phyloP scores from a whole-genome alignment of 352 stramenopile species.

The Phytophthora tentaculata region DNA sequence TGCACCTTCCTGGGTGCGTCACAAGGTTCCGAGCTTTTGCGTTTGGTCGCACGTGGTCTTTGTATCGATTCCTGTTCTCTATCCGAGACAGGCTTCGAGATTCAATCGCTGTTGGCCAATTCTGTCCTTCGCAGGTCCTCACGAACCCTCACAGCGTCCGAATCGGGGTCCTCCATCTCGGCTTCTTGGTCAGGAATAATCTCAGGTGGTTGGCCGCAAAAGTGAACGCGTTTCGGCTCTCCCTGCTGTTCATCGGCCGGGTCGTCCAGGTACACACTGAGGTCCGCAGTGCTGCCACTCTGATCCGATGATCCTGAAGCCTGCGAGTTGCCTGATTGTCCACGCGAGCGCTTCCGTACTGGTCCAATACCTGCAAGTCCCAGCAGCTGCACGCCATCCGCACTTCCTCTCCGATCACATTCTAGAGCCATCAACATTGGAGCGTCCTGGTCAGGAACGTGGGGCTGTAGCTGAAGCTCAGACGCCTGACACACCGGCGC shows the following conservation, averaged over 20 bases:
- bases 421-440: conserved; percentile 30
- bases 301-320: conserved; percentile 53
- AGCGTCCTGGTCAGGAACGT: conserved; percentile 35
- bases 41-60: conserved; percentile 12
- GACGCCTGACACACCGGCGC: conserved; percentile 25
- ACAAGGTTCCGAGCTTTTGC: conserved; percentile 13
- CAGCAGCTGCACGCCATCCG: conserved; percentile 42
- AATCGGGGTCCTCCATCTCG: conserved; percentile 26
- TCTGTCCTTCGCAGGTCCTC: conserved; percentile 39
- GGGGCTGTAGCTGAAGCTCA: conserved; percentile 22
- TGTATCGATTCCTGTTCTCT: conserved; percentile 14
- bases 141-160: conserved; percentile 21
- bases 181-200: conserved; percentile 46
- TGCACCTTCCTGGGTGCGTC: conserved; percentile 20
- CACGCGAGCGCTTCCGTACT: conserved; percentile 55
- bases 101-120: conserved; percentile 40
- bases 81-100: conserved; percentile 7
- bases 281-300: conserved; percentile 50
- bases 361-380: conserved; percentile 36
- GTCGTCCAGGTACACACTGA: conserved; percentile 48
- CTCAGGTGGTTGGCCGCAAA: conserved; percentile 46
- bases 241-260: conserved; percentile 39
- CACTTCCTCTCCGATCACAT: conserved; percentile 36
- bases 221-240: conserved; percentile 60
- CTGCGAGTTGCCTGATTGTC: conserved; percentile 60